phyloP scores from a whole-genome alignment of 2,329 filamentous ascomycete genomes.

The Trichoderma gracile region DNA sequence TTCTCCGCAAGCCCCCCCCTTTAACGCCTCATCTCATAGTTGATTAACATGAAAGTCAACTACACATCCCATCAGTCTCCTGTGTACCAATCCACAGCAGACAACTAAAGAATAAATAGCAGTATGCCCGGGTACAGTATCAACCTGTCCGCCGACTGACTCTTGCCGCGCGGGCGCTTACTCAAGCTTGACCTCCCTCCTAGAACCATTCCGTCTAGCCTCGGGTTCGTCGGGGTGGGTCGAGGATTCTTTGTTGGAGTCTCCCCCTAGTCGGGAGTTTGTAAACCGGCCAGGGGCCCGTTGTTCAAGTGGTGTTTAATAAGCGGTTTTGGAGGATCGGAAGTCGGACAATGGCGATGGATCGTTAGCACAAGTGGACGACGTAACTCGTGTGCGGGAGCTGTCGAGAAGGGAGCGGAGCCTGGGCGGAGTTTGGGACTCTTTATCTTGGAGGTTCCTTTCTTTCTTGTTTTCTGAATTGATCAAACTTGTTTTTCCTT shows the following conservation, averaged over 20 bases:
- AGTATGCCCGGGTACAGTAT: neutral
- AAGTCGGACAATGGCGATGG: conserved; percentile 13
- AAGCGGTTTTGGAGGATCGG: neutral
- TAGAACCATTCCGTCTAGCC: neutral
- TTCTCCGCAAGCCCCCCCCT: neutral
- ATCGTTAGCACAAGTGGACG: neutral
- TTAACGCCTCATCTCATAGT: neutral
- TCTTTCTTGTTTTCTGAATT: neutral
- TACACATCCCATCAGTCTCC: neutral
- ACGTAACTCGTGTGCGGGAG: neutral
- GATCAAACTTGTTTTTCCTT: neutral
- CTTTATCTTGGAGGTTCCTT: neutral
- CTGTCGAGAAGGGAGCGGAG: conserved; percentile 3
- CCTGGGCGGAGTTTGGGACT: conserved; percentile 9
- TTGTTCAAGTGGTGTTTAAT: neutral
- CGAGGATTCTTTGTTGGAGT: neutral
- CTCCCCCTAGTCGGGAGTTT: neutral
- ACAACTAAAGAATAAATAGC: neutral
- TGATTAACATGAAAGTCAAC: neutral
- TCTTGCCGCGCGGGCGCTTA: conserved; percentile 5
- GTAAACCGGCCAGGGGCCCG: neutral
- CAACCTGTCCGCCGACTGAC: neutral
- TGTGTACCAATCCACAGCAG: neutral
- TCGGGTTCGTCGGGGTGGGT: conserved; percentile 13
- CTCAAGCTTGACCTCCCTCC: neutral